Conservation (phyloP, 345 rosid genomes). For the Microthlaspi erraticum region DNA sequence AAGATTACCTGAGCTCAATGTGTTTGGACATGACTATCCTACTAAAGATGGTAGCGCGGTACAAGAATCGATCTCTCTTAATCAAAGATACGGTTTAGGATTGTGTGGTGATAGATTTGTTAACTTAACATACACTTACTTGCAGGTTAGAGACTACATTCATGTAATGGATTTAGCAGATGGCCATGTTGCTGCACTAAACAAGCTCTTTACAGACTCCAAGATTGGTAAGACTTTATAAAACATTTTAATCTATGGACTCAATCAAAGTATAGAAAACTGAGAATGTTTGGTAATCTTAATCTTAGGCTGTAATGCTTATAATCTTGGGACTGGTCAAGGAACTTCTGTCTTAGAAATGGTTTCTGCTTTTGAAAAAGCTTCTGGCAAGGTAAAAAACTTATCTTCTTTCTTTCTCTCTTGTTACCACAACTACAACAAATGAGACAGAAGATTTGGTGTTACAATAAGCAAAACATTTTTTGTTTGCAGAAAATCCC, state of each 20-base stretch:
- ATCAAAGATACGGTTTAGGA: neutral
- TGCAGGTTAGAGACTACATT: slow-evolving; percentile 87
- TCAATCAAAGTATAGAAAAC: neutral
- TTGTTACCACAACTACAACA: neutral
- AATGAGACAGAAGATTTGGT: slow-evolving; percentile 5
- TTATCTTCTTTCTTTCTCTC: slow-evolving; percentile 1
- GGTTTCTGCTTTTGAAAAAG: slow-evolving; percentile 94
- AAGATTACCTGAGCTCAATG: slow-evolving; percentile 88
- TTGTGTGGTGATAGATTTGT: slow-evolving; percentile 15
- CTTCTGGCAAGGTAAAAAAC: slow-evolving; percentile 77
- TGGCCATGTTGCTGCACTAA: slow-evolving; percentile 88
- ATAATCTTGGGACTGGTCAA: slow-evolving; percentile 85
- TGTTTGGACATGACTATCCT: slow-evolving; percentile 89
- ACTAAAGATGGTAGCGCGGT: slow-evolving; percentile 92
- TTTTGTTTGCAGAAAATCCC: slow-evolving; percentile 74
- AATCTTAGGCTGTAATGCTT: slow-evolving; percentile 74
- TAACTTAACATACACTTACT: slow-evolving; percentile 20
- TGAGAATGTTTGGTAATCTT: slow-evolving; percentile 12
- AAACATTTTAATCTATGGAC: neutral
- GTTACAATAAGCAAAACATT: neutral
- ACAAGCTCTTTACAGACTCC: slow-evolving; percentile 63
- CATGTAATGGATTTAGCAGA: slow-evolving; percentile 98
- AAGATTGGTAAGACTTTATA: slow-evolving; percentile 56
- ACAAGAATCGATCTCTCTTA: slow-evolving; percentile 34
- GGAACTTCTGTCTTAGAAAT: slow-evolving; percentile 94